A percentile compares a stretch with the other conserved stretches of the same genome.
These are phyloP conservation scores for Talaromyces liani DNA, from an alignment of 495 filamentous ascomycete genomes.

Conservation along the genomic window DNA sequence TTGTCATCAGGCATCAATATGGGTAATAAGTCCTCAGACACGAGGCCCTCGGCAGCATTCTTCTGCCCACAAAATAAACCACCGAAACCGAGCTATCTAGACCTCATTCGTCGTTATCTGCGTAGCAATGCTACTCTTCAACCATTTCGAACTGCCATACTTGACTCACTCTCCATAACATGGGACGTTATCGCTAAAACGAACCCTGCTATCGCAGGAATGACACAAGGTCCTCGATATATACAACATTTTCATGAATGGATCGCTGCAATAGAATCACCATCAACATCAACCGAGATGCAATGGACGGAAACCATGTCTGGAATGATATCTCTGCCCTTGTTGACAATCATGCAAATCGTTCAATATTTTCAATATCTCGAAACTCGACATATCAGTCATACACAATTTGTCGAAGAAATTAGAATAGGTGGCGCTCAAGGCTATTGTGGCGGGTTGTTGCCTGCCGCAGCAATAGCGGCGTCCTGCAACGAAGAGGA, in stretches of 20 bases:
- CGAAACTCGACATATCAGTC: constrained; percentile 3
- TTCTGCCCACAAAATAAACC: neutral
- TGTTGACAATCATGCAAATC: constrained; percentile 22
- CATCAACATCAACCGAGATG: neutral
- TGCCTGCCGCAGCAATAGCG: constrained; percentile 22
- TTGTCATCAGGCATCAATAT: neutral
- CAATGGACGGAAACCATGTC: constrained; percentile 17
- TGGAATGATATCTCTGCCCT: constrained; percentile 22
- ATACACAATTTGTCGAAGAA: neutral
- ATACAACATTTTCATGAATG: constrained; percentile 12
- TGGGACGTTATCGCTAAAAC: constrained; percentile 11
- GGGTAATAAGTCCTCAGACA: neutral
- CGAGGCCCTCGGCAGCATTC: neutral
- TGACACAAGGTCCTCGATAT: constrained; percentile 13
- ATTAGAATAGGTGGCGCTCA: constrained; percentile 15
- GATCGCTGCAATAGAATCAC: constrained; percentile 11
- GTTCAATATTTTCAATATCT: constrained; percentile 29
- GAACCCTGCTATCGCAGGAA: constrained; percentile 11
- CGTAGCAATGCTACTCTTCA: neutral
- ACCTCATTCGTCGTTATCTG: neutral
- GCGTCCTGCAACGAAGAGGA: constrained; percentile 17
- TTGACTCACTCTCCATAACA: neutral
- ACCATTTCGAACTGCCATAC: neutral
- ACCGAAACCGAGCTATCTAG: neutral
- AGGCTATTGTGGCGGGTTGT: constrained; percentile 20